A percentile compares a stretch with the other conserved stretches of the same genome.
Conservation (phyloP, 805 yeast species). For the Pichia paraexigua region DNA sequence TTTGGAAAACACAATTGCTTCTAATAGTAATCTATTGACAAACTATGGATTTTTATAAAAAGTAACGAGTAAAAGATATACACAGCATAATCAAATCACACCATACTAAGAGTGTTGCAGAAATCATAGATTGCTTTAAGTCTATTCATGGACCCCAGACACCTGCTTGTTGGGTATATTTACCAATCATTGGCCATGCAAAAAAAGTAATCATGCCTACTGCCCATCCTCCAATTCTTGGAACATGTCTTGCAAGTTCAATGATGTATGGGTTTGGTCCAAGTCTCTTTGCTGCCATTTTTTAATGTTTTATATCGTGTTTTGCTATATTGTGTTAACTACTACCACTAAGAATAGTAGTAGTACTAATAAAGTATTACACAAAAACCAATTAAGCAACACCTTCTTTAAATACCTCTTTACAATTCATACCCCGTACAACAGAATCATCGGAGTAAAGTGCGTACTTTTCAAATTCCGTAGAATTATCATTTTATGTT, state of each 20-base stretch:
- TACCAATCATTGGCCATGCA: conserved; percentile 25
- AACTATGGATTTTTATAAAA: too few relatives aligned
- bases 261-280: conserved; percentile 28
- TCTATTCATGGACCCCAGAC: conserved; percentile 19
- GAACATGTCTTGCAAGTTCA: conserved; percentile 21
- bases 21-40: too few relatives aligned
- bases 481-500: not conserved
- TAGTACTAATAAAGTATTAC: too few relatives aligned
- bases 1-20: too few relatives aligned
- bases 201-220: conserved; percentile 19
- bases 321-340: not conserved
- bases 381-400: not conserved
- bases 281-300: conserved; percentile 21
- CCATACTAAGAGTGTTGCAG: too few relatives aligned
- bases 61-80: too few relatives aligned
- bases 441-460: not conserved
- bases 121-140: not conserved
- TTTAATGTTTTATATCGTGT: not conserved
- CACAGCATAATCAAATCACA: too few relatives aligned
- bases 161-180: conserved; percentile 19
- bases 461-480: not conserved
- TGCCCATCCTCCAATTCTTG: conserved; percentile 25
- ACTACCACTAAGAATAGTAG: too few relatives aligned
- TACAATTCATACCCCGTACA: not conserved
- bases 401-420: not conserved